phyloP scores from a whole-genome alignment of 371 early-diverging fungal species.

The Mortierella polycephala region DNA sequence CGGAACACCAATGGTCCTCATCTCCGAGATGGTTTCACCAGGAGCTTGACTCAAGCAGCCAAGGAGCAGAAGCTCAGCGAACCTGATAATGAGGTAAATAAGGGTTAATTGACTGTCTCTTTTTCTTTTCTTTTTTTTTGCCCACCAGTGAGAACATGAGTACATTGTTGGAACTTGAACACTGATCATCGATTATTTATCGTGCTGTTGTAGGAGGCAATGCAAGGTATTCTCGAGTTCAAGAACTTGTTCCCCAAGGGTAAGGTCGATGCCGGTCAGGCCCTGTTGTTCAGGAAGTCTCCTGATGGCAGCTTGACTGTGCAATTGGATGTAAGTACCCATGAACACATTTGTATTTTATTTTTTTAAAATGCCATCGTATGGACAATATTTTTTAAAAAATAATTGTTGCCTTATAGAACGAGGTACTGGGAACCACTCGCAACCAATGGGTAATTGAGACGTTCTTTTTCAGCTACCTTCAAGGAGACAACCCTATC shows the following conservation, averaged over 20 bases:
- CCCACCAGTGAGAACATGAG: not conserved
- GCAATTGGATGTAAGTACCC: slow-evolving; percentile 62
- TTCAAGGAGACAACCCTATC: slow-evolving; percentile 67
- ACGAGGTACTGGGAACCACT: slow-evolving; percentile 63
- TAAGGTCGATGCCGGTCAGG: slow-evolving; percentile 67
- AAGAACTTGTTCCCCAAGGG: slow-evolving; percentile 71
- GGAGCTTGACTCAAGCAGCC: slow-evolving; percentile 64
- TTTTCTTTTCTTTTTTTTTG: slow-evolving; percentile 1
- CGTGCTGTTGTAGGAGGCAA: slow-evolving; percentile 44
- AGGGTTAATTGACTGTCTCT: not conserved
- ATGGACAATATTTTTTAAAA: no score
- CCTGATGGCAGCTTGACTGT: slow-evolving; percentile 65
- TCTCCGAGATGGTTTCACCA: slow-evolving; percentile 77
- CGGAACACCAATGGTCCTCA: slow-evolving; percentile 75
- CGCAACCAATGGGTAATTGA: slow-evolving; percentile 70
- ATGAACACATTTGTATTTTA: not conserved
- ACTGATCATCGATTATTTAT: not conserved
- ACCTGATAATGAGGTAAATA: slow-evolving; percentile 27
- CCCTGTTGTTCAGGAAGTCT: slow-evolving; percentile 72
- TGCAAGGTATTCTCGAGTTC: slow-evolving; percentile 68
- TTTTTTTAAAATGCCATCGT: not conserved
- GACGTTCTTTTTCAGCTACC: slow-evolving; percentile 72
- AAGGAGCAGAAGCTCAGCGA: slow-evolving; percentile 41
- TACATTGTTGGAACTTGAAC: not conserved
- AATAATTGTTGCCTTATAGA: no score